Evolutionary conservation across 1,284 basidiomycete genomes (phyloP).

Genomic region (Apiotrichum mycotoxinovorans): DNA sequence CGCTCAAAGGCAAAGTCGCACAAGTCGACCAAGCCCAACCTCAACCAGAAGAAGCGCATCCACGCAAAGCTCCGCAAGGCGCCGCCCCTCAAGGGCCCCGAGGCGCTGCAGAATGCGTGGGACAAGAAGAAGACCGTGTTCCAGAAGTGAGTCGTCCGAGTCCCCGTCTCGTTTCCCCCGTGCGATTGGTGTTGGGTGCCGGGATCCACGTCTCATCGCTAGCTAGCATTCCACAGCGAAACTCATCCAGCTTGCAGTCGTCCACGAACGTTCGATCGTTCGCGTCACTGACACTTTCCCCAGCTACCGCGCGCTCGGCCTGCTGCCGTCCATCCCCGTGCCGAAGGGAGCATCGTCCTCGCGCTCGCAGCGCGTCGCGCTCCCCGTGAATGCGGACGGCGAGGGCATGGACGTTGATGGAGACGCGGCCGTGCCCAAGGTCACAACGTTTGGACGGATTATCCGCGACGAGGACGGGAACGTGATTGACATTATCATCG

Average conservation of each 20-base stretch:
- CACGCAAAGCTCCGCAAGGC: conserved; percentile 57
- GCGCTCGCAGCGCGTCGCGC: conserved; percentile 27
- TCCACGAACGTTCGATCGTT: too few relatives aligned
- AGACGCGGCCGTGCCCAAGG: conserved; percentile 52
- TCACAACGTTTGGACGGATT: conserved; percentile 78
- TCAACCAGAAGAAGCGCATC: conserved; percentile 34
- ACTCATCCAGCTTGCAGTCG: too few relatives aligned
- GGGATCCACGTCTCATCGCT: too few relatives aligned
- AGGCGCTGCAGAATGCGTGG: conserved; percentile 79
- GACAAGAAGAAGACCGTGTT: conserved; percentile 81
- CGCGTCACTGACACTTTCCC: conserved; percentile 1
- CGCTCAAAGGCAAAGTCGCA: conserved; percentile 47
- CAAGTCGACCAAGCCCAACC: conserved; percentile 35
- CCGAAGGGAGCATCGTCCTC: conserved; percentile 28
- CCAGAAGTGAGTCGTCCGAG: conserved; percentile 70
- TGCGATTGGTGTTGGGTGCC: too few relatives aligned
- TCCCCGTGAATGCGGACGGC: conserved; percentile 57
- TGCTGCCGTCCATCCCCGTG: conserved; percentile 45
- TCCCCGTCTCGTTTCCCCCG: too few relatives aligned
- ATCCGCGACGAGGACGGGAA: conserved; percentile 78
- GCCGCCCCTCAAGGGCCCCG: conserved; percentile 78
- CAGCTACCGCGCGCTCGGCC: conserved; percentile 49
- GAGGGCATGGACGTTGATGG: conserved; percentile 2
- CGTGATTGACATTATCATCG: conserved; percentile 70
- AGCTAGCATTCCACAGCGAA: too few relatives aligned